Evolutionary conservation across 2,329 filamentous ascomycete genomes (phyloP).

Genomic region (Fusarium abutilonis): DNA sequence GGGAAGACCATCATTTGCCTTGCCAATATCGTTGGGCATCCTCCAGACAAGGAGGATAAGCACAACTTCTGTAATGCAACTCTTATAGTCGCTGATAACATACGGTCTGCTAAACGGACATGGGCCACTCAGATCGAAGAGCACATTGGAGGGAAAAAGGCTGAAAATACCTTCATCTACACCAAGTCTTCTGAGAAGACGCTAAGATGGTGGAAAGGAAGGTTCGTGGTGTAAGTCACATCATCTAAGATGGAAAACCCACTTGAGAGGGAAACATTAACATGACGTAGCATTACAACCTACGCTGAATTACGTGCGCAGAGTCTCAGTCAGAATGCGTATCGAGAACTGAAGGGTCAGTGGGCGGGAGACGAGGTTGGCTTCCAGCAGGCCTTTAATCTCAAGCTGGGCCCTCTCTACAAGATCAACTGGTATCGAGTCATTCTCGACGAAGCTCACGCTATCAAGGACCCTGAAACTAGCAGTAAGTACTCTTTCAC

Average conservation of each 20-base stretch:
- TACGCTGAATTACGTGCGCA: conserved; percentile 25
- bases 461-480: conserved; percentile 60
- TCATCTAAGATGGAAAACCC: no score
- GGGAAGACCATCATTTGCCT: conserved; percentile 79
- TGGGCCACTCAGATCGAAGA: conserved; percentile 34
- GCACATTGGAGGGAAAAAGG: conserved; percentile 24
- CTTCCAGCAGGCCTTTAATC: conserved; percentile 39
- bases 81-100: conserved; percentile 48
- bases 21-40: conserved; percentile 74
- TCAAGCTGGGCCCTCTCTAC: conserved; percentile 47
- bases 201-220: no score
- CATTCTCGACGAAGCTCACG: conserved; percentile 67
- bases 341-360: no score
- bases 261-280: conserved; percentile 1
- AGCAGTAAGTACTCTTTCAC: conserved; percentile 40
- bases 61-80: conserved; percentile 50
- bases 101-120: no score
- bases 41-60: conserved; percentile 52
- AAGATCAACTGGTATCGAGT: conserved; percentile 59
- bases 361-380: neutral
- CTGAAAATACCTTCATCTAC: no score
- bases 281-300: conserved; percentile 43
- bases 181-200: no score
- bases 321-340: no score
- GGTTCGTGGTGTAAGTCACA: no score